Percentiles rank a stretch among this genome's conserved stretches.
phyloP scores from a whole-genome alignment of 1,284 basidiomycete species.

The Moesziomyces antarcticus region DNA sequence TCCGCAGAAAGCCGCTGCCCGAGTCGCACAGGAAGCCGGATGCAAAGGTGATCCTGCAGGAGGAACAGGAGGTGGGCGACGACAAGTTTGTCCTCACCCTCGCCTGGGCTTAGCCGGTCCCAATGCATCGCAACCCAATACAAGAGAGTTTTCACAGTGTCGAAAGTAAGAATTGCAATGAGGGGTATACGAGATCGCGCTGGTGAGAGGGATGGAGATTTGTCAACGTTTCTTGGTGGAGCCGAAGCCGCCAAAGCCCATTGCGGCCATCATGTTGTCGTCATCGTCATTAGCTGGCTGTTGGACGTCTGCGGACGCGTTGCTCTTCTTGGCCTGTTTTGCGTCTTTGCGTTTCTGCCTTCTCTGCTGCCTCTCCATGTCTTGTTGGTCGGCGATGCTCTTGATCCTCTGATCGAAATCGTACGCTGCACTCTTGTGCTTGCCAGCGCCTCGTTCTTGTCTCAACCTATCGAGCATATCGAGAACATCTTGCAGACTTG shows the following conservation, averaged over 20 bases:
- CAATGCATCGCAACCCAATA: not conserved
- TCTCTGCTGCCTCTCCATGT: constrained; percentile 71
- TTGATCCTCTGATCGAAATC: constrained; percentile 91
- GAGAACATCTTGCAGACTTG: constrained; percentile 90
- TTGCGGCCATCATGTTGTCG: constrained; percentile 80
- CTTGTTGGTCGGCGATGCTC: constrained; percentile 76
- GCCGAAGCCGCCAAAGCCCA: constrained; percentile 94
- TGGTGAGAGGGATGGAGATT: not conserved
- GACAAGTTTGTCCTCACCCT: constrained; percentile 75
- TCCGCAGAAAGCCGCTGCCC: constrained; percentile 72
- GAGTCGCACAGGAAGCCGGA: constrained; percentile 68
- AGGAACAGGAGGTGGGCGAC: constrained; percentile 87
- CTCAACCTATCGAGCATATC: constrained; percentile 84
- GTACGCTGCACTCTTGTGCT: constrained; percentile 71
- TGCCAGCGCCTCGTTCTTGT: constrained; percentile 4
- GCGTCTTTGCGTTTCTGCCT: constrained; percentile 81
- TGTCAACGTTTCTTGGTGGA: constrained; percentile 72
- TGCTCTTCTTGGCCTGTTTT: constrained; percentile 71
- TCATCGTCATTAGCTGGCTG: constrained; percentile 58
- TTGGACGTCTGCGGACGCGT: not conserved
- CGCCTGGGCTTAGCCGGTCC: constrained; percentile 49
- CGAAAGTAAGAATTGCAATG: not conserved
- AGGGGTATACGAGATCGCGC: constrained; percentile 1
- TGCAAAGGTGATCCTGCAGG: constrained; percentile 76
- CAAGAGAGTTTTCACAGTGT: no score